Evolutionary conservation across 352 stramenopile species (phyloP).

Genomic region (Plasmopara halstedii): DNA sequence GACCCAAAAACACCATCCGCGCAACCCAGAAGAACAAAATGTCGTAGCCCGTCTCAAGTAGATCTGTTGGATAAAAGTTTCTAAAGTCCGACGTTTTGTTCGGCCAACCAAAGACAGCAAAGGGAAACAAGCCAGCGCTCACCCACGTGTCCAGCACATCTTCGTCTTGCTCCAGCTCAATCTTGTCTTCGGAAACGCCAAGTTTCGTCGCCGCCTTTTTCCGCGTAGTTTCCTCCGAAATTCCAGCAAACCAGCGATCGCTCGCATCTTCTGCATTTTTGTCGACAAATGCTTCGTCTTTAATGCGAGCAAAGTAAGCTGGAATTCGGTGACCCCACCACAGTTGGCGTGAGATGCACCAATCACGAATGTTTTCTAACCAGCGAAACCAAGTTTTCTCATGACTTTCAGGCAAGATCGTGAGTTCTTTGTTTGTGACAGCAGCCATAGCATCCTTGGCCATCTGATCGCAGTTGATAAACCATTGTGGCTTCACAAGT

Average conservation of each 20-base stretch:
- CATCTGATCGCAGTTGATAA: slow-evolving; percentile 85
- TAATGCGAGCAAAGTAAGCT: slow-evolving; percentile 94
- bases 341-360: slow-evolving; percentile 98
- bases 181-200: slow-evolving; percentile 40
- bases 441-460: slow-evolving; percentile 75
- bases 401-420: slow-evolving; percentile 71
- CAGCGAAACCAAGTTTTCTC: slow-evolving; percentile 97
- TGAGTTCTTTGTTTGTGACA: slow-evolving; percentile 77
- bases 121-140: slow-evolving; percentile 95
- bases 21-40: slow-evolving; percentile 99
- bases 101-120: slow-evolving; percentile 81
- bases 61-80: slow-evolving; percentile 94
- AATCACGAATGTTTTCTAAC: slow-evolving; percentile 98
- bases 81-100: slow-evolving; percentile 57
- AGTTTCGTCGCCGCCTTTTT: slow-evolving; percentile 78
- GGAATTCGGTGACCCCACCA: slow-evolving; percentile 99
- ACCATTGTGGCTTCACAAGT: slow-evolving; percentile 99
- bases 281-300: slow-evolving; percentile 67
- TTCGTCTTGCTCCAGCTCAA: slow-evolving; percentile 94
- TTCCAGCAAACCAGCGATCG: slow-evolving; percentile 67
- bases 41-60: slow-evolving; percentile 99
- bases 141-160: slow-evolving; percentile 99
- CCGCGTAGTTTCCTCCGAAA: slow-evolving; percentile 82
- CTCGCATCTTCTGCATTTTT: slow-evolving; percentile 54
- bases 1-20: slow-evolving; percentile 94